A percentile compares a stretch with the other conserved stretches of the same genome.
These are phyloP conservation scores for Trypanosoma congolense DNA, from an alignment of 208 protist genomes.

Conservation along the genomic window DNA sequence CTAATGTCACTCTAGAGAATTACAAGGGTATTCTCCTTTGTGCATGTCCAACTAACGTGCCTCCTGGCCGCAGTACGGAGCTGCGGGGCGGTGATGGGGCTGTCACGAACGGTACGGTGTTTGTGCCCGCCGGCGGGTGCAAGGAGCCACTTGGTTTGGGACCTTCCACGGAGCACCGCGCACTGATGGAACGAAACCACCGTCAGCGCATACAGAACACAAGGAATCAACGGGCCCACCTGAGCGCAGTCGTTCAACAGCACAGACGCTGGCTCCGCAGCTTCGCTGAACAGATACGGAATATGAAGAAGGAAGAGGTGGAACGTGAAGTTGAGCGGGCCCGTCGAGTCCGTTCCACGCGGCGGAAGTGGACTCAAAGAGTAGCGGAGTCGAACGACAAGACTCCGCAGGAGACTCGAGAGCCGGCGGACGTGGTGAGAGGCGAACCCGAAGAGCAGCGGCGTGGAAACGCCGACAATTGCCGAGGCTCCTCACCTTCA, in stretches of 20 bases:
- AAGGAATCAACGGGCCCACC: slow-evolving; percentile 33
- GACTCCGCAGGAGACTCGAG: slow-evolving; percentile 10
- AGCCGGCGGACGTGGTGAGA: not conserved
- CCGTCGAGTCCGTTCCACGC: slow-evolving; percentile 37
- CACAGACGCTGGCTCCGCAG: slow-evolving; percentile 82
- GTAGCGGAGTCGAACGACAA: slow-evolving; percentile 5
- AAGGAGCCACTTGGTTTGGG: slow-evolving; percentile 57
- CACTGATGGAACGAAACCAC: slow-evolving; percentile 39
- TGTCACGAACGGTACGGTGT: slow-evolving; percentile 19
- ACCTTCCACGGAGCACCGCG: slow-evolving; percentile 53
- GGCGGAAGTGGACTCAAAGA: slow-evolving; percentile 30
- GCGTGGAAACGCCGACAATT: slow-evolving; percentile 3
- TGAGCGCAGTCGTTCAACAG: slow-evolving; percentile 49
- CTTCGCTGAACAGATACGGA: slow-evolving; percentile 77
- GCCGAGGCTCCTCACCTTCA: not conserved
- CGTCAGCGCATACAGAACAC: slow-evolving; percentile 46
- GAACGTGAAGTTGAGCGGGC: slow-evolving; percentile 61
- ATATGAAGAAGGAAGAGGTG: slow-evolving; percentile 70
- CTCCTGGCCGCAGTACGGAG: slow-evolving; percentile 9
- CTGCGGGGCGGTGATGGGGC: slow-evolving; percentile 13
- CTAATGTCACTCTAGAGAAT: slow-evolving; percentile 74
- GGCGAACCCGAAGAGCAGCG: not conserved
- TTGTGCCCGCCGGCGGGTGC: slow-evolving; percentile 54
- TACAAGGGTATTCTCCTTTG: slow-evolving; percentile 91
- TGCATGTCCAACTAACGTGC: slow-evolving; percentile 54